Conservation (phyloP, 1,139 yeast species). For the Chernovozyma aurita region DNA sequence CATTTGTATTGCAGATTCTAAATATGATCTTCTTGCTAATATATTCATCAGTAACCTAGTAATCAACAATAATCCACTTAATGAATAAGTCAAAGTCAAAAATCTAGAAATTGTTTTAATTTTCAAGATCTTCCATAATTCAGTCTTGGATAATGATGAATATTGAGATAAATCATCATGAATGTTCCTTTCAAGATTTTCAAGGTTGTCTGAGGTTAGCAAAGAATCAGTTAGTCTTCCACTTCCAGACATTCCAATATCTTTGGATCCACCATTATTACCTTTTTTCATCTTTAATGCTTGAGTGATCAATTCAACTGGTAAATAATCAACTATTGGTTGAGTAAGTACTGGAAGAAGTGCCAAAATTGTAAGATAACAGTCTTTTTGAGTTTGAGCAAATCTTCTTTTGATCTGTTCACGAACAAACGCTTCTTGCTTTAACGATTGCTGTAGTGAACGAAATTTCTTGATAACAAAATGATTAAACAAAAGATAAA, state of each 20-base stretch:
- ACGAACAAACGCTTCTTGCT: slow-evolving; percentile 71
- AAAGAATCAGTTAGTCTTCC: slow-evolving; percentile 24
- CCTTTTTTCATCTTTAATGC: slow-evolving; percentile 62
- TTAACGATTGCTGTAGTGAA: slow-evolving; percentile 63
- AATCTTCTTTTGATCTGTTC: slow-evolving; percentile 76
- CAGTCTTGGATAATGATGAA: slow-evolving; percentile 54
- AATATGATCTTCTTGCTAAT: slow-evolving; percentile 79
- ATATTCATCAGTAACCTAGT: slow-evolving; percentile 85
- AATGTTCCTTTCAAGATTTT: slow-evolving; percentile 21
- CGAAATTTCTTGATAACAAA: slow-evolving; percentile 57
- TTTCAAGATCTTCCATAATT: slow-evolving; percentile 83
- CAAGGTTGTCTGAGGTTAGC: slow-evolving; percentile 39
- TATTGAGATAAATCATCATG: slow-evolving; percentile 26
- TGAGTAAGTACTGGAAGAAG: slow-evolving; percentile 72
- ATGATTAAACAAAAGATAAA: slow-evolving; percentile 54
- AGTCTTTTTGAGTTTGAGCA: slow-evolving; percentile 89
- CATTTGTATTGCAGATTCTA: slow-evolving; percentile 70
- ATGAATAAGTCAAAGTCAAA: slow-evolving; percentile 65
- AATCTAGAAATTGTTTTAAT: slow-evolving; percentile 70
- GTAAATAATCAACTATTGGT: slow-evolving; percentile 58
- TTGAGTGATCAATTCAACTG: slow-evolving; percentile 71
- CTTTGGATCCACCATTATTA: slow-evolving; percentile 7
- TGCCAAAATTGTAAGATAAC: slow-evolving; percentile 79
- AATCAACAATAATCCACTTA: slow-evolving; percentile 65
- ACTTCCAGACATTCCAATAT: slow-evolving; percentile 1